Evolutionary conservation across 2,329 filamentous ascomycete genomes (phyloP), one percentile per base, ranked within the genome.

Genomic region (Alternaria sp.): DNA sequence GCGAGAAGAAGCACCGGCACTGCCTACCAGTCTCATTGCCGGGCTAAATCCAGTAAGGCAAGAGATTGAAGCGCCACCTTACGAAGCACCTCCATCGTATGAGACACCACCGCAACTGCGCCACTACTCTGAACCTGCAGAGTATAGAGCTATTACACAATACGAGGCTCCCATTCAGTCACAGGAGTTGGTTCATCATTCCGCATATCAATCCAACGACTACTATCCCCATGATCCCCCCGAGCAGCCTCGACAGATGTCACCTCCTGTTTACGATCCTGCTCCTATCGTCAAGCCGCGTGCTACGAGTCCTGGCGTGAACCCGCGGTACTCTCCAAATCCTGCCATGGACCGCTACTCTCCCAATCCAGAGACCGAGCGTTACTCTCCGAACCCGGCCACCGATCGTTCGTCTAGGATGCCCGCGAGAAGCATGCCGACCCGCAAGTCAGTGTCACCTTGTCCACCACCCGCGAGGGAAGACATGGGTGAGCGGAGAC

Each of bases 401-500:
- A 65, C 73, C 21, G 74, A 69, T 41, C 63, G 82, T 55, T 75
- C 68, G 39, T 76, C 77, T 37, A 70, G 76, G 28, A 77, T 68
- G 74, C 83, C 63, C 76, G 76, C 65, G 71, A 80, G 64, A 75
- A 82, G 66, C 62, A 85, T 84, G 33, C 79, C 81, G 8, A 79
- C 79, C 7, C 86, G 90, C 51, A 93, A 93, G 74, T 92, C 90
- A 1, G 85, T 93, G 31, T 92, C 90, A 67, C 89, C 90, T 2
- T 85, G 85, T 1, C 90, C 90, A 14, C 77, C 78, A 0, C 61
- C 84, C 74, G 23, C 81, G 74, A 36, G 74, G 78, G 52, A 82
- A 79, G 45, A 71, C 23, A 42, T 44, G 17, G 75, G 74, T 41
- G 75, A 80, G 45, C 82, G 85, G 57, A 80, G 84, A 49, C 68